Evolutionary conservation across 768 basidiomycete genomes (phyloP), one percentile per base, ranked within the genome.

Genomic region (Phaeolepiota aurea): DNA sequence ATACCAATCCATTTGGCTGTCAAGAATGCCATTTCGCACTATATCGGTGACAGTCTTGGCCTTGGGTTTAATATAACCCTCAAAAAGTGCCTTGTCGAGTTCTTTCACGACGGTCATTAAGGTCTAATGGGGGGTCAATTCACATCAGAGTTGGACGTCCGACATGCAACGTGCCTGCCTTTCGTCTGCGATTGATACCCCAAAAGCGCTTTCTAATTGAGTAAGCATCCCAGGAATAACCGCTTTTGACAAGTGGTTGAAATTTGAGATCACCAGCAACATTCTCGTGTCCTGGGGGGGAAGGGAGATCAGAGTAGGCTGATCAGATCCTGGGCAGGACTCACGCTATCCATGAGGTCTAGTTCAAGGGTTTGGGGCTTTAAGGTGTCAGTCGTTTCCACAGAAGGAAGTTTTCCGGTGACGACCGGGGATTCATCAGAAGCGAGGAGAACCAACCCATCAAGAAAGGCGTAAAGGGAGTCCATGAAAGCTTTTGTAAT

Each of bases 1-100:
- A 51, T 82, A 87, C 96, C 96, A 99, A 55, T 97, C 89, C 73
- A 97, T 87, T 21, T 72, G 65, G 19, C 68, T 68, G 38, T 86
- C 75, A 20, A 96, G 65, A 34, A 99, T 84, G 7, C 96, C 96
- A 38, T 69, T 66, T 19, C 82, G 77, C 28, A 97, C 66, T 37
- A 88, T 79, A 23, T 64, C 60, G 37, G 69, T 81, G 21, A 90
- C 71, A 11, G 63, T 62, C n/a, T 68, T 69, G n/a, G 82, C 69
- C 56, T 91, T 90, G 30, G 88, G 80, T 50, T 84, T 86, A 49
- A 86, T 66, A 55, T 89, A 96, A 38, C 86, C 82, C 42, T 89
- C 81, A 54, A 98, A 98, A 20, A 99, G 68, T 31, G 78, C 86
- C 59, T 79, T 80, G 65, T 98, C 93, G 32, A 97, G 74, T 52